Evolutionary conservation across 2,329 filamentous ascomycete species (phyloP), one percentile per base, ranked within the genome.

Genomic region (Curvularia hawaiiensis): DNA sequence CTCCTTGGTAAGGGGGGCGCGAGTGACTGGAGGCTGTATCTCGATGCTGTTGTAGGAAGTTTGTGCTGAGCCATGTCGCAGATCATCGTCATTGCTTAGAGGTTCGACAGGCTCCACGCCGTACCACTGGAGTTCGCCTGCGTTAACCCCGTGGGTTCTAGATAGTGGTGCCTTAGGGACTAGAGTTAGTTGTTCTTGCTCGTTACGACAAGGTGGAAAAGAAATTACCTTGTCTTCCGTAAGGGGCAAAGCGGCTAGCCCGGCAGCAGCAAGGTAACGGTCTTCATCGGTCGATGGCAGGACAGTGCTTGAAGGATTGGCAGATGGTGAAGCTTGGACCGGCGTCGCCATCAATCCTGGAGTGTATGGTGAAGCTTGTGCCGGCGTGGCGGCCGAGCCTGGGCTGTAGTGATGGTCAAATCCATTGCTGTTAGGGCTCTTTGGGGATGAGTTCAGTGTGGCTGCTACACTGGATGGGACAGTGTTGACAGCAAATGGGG

Each of bases 351-450:
- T 46, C 1, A 48, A 45, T 9, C 48, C 58, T 35, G 26, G 7
- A 6, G 26, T 28, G 26, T 28, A 28, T 31, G 30, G 30, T 31
- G 30, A 31, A 31, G 30, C 30, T 31, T 31, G 30, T 7, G 3
- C 11, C 14, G 38, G 45, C 16, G 55, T 44, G 0, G 50, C 44
- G 8, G 55, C 40, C 1, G 50, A 45, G 7, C 47, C 58, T 35
- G 65, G 60, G 3, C 53, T 63, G 47, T 58, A 58, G 10, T 57
- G 26, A 11, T 49, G 24, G 51, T 57, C 38, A 33, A 60, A 12
- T 14, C 50, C 50, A 2, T 69, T 64, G 51, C 64, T 69, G 44
- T 52, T 54, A 24, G 60, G 59, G 52, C 68, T 72, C 45, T 56
- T 62, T 1, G 69, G 64, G 20, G 70, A 73, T 18, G 30, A 11